Evolutionary conservation across 2,329 filamentous ascomycete genomes (phyloP).

Genomic region (Fusarium sp.): DNA sequence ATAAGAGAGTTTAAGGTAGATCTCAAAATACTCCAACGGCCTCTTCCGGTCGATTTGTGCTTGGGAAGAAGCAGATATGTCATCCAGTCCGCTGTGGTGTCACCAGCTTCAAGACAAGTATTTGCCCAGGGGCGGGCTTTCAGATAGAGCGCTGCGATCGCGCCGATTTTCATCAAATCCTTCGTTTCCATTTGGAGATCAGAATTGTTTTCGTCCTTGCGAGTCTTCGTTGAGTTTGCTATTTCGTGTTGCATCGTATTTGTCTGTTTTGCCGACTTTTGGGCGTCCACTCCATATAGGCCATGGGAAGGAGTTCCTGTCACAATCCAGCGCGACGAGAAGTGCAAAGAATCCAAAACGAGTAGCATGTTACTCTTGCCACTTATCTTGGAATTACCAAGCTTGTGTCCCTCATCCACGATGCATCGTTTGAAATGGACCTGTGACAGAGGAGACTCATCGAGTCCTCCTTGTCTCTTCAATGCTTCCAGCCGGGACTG

Average conservation of each 20-base stretch:
- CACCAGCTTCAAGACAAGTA: slow-evolving; percentile 61
- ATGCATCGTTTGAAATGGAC: slow-evolving; percentile 90
- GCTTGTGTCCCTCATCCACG: slow-evolving; percentile 89
- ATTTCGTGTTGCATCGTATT: not conserved
- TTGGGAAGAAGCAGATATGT: slow-evolving; percentile 74
- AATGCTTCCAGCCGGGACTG: slow-evolving; percentile 76
- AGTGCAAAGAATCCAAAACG: slow-evolving; percentile 63
- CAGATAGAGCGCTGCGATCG: slow-evolving; percentile 76
- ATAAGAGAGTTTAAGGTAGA: slow-evolving; percentile 82
- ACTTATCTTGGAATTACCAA: slow-evolving; percentile 71
- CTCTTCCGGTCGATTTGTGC: slow-evolving; percentile 62
- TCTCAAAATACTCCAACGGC: slow-evolving; percentile 71
- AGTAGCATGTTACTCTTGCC: slow-evolving; percentile 67
- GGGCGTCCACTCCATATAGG: slow-evolving; percentile 73
- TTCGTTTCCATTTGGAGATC: slow-evolving; percentile 65
- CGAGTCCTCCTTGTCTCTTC: slow-evolving; percentile 50
- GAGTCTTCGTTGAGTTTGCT: not conserved
- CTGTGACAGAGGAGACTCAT: slow-evolving; percentile 70
- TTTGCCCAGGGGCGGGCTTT: slow-evolving; percentile 84
- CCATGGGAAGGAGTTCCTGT: slow-evolving; percentile 90
- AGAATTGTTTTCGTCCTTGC: slow-evolving; percentile 43
- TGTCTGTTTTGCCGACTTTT: not conserved
- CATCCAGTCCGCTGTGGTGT: slow-evolving; percentile 74
- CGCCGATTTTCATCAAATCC: slow-evolving; percentile 74
- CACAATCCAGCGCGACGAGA: slow-evolving; percentile 86